These are phyloP conservation scores for Stevia rebaudiana DNA, from an alignment of 140 eudicot genomes.

Conservation along the genomic window DNA sequence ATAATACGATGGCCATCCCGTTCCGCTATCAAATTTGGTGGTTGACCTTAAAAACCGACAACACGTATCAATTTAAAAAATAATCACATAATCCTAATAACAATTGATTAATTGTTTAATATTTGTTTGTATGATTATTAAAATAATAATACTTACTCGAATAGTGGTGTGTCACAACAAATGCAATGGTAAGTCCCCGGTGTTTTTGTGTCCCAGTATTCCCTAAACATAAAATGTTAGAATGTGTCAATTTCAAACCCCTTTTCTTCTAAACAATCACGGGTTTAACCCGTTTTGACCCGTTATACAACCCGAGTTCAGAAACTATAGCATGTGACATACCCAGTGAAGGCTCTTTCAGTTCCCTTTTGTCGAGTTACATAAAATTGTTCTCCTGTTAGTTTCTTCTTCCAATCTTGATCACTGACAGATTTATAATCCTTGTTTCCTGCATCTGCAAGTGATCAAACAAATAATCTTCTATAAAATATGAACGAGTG, in stretches of 20 bases:
- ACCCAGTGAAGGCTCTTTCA: constrained; percentile 94
- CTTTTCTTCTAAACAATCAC: too few species aligned
- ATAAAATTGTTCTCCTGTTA: constrained; percentile 63
- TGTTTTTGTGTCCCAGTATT: constrained; percentile 92
- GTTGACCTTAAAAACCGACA: constrained; percentile 47
- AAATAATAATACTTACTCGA: constrained; percentile 94
- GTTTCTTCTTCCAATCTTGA: constrained; percentile 70
- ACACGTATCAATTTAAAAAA: too few species aligned
- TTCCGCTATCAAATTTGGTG: constrained; percentile 91
- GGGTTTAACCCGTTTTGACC: too few species aligned
- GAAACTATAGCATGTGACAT: neutral
- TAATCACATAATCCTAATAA: neutral
- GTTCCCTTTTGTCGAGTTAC: constrained; percentile 86
- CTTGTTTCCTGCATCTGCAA: constrained; percentile 44
- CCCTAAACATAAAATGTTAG: constrained; percentile 38
- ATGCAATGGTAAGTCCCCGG: constrained; percentile 82
- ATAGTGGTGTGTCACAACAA: constrained; percentile 92
- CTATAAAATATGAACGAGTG: neutral
- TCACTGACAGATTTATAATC: constrained; percentile 59
- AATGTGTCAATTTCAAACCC: neutral
- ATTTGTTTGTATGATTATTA: neutral
- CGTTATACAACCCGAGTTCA: neutral
- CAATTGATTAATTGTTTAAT: neutral
- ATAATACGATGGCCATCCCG: constrained; percentile 98
- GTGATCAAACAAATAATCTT: neutral